Conservation (phyloP, 2,329 filamentous ascomycete genomes). For the Teratosphaeria zuluensis region DNA sequence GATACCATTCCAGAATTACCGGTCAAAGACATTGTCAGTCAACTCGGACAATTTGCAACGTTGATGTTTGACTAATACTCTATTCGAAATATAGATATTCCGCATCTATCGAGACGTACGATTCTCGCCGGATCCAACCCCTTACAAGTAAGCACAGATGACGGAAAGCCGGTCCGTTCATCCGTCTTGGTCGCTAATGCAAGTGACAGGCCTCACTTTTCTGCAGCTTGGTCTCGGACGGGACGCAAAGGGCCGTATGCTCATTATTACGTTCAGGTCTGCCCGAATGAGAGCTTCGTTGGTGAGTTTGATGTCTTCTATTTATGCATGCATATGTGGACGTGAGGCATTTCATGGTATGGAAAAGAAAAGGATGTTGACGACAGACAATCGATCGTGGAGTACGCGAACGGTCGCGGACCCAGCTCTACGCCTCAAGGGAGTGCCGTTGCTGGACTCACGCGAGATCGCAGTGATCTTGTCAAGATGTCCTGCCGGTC, state of each 20-base stretch:
- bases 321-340: neutral
- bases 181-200: slow-evolving; percentile 1
- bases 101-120: slow-evolving; percentile 80
- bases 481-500: neutral
- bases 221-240: slow-evolving; percentile 53
- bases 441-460: neutral
- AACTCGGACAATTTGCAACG: neutral
- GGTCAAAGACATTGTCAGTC: slow-evolving; percentile 62
- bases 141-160: slow-evolving; percentile 54
- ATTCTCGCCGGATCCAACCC: slow-evolving; percentile 40
- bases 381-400: neutral
- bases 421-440: neutral
- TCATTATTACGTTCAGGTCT: slow-evolving; percentile 76
- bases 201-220: slow-evolving; percentile 1
- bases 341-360: neutral
- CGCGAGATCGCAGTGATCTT: neutral
- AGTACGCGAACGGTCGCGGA: neutral
- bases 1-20: slow-evolving; percentile 79
- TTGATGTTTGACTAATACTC: no score
- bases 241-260: slow-evolving; percentile 82
- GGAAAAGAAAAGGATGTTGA: neutral
- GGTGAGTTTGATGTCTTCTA: slow-evolving; percentile 40
- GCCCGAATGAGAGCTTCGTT: slow-evolving; percentile 60
- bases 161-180: neutral
- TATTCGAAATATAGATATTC: slow-evolving; percentile 49